phyloP scores from a whole-genome alignment of 2,329 filamentous ascomycete genomes.

The Decorospora gaudefroyi region DNA sequence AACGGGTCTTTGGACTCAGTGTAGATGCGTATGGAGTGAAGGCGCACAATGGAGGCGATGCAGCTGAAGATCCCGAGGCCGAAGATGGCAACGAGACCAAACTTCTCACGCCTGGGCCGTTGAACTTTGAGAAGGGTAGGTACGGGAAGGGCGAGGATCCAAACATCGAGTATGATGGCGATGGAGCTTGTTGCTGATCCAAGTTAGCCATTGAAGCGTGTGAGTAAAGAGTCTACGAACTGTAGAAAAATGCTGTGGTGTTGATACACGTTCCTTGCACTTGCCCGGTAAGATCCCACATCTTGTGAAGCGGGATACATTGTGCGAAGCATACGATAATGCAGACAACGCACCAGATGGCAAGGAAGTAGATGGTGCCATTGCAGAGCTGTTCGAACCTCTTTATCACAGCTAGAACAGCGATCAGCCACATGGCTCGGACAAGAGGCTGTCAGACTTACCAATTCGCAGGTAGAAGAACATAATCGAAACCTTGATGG shows the following conservation, averaged over 20 bases:
- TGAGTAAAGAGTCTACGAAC: slow-evolving; percentile 16
- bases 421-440: neutral
- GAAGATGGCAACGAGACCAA: slow-evolving; percentile 73
- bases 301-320: slow-evolving; percentile 39
- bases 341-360: slow-evolving; percentile 31
- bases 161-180: slow-evolving; percentile 86
- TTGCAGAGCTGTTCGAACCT: slow-evolving; percentile 29
- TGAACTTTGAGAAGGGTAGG: slow-evolving; percentile 83
- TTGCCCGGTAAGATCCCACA: slow-evolving; percentile 40
- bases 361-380: slow-evolving; percentile 34
- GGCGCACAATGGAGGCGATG: slow-evolving; percentile 75
- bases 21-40: slow-evolving; percentile 48
- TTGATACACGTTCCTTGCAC: slow-evolving; percentile 41
- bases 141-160: slow-evolving; percentile 81
- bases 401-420: slow-evolving; percentile 27
- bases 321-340: slow-evolving; percentile 35
- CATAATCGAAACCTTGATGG: slow-evolving; percentile 44
- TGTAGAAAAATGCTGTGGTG: slow-evolving; percentile 42
- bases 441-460: slow-evolving; percentile 12
- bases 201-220: too few relatives aligned
- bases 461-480: slow-evolving; percentile 45
- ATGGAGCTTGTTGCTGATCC: too few relatives aligned
- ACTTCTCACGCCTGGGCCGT: slow-evolving; percentile 70
- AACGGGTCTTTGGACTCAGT: slow-evolving; percentile 56
- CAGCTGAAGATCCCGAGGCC: slow-evolving; percentile 83